These are phyloP conservation scores for Penicillium verhagenii DNA, from an alignment of 495 filamentous ascomycete genomes.

Conservation along the genomic window DNA sequence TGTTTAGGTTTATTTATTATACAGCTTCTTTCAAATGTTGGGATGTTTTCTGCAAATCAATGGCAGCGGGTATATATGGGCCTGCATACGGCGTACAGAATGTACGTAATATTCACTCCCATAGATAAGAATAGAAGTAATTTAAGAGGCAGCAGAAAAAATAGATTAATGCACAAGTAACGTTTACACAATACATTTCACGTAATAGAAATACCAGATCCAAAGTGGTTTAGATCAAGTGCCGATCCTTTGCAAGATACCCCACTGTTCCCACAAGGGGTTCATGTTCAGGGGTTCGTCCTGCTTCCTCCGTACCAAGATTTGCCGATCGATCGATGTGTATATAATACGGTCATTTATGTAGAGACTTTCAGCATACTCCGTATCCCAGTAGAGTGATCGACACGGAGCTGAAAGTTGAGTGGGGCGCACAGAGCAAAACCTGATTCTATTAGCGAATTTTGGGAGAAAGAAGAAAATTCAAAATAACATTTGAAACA, in stretches of 20 bases:
- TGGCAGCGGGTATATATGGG: background rate
- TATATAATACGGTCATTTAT: background rate
- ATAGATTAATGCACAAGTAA: background rate
- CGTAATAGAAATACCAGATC: background rate
- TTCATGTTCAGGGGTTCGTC: background rate
- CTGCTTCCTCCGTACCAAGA: background rate
- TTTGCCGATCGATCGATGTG: background rate
- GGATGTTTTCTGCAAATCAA: background rate
- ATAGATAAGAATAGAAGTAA: background rate
- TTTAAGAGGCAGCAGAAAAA: background rate
- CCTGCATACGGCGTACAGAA: too few species aligned
- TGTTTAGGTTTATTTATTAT: background rate
- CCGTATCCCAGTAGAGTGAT: too few species aligned
- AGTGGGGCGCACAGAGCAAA: too few species aligned
- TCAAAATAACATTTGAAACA: too few species aligned
- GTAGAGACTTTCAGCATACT: too few species aligned
- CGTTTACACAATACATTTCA: background rate
- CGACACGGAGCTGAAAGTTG: too few species aligned
- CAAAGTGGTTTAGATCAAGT: background rate
- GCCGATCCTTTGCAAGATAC: background rate
- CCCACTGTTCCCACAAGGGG: background rate
- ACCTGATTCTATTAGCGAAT: too few species aligned
- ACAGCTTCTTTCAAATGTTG: background rate
- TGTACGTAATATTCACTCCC: too few species aligned
- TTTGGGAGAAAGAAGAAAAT: too few species aligned